Base-by-base conservation (phyloP, 2,329 filamentous ascomycete genomes). In the Neospermospora avenae region DNA sequence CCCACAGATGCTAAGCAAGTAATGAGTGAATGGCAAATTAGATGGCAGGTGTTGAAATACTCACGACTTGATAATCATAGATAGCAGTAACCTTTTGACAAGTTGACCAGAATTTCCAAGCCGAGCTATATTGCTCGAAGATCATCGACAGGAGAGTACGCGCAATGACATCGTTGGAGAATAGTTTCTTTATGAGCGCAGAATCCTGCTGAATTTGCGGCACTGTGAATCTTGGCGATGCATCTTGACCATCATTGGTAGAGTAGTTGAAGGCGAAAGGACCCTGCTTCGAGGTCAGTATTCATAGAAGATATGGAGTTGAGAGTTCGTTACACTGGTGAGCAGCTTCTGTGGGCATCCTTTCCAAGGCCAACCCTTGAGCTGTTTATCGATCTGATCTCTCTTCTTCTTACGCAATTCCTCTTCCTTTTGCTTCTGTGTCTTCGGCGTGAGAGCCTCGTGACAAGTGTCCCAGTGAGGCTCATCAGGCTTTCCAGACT, bases 331-430 rank as follows among this genome's bases (percentile, higher is more conserved):
- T 54, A 65, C 63, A 16, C 58, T 20, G 1, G 54, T 55, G 4
- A 58, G 20, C 6, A 63, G 25, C 44, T 59, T 58, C 4, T 57
- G 35, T 7, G 61, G 55, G 4, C 45, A 48, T 10, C 59, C 57
- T 7, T 37, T 53, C 65, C 65, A 67, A 6, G 65, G 65, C 64
- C 64, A 67, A 1, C 51, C 59, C 20, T 58, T 14, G 28, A 35
- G 13, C 46, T 65, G 58, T 31, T 63, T 56, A 6, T 51, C 6
- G 6, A 63, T 13, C 22, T 65, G 35, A n/a, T 49, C 56, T 18
- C 58, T 44, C 1, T 48, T 61, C 56, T 67, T 62, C 14, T 41
- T 45, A 3, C n/a, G 28, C 1, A 41, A 25, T 2, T n/a, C n/a
- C n/a, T n/a, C n/a, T n/a, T n/a, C n/a, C n/a, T n/a, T n/a, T n/a